These are phyloP conservation scores for Colletotrichum godetiae DNA, from an alignment of 2,329 filamentous ascomycete genomes.

Conservation along the genomic window DNA sequence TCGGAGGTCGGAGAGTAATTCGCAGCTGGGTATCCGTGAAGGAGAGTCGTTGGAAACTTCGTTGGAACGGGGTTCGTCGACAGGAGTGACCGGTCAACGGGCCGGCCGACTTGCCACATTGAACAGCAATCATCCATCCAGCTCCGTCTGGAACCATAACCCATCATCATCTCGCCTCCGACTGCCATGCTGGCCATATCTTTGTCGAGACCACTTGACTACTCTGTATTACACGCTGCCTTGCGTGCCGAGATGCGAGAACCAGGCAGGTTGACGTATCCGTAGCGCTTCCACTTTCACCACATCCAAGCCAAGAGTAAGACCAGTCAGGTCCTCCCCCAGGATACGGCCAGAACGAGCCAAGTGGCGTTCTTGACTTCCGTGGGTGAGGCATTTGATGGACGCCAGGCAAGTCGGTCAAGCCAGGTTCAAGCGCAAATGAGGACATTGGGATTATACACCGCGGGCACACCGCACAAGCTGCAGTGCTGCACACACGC, in stretches of 20 bases:
- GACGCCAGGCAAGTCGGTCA: neutral
- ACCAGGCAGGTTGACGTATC: neutral
- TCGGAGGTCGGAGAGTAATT: neutral
- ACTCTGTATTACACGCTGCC: neutral
- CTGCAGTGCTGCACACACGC: too few relatives aligned
- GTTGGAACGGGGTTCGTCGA: neutral
- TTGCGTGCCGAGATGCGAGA: slow-evolving; percentile 22
- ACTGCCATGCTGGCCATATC: slow-evolving; percentile 22
- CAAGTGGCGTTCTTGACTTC: slow-evolving; percentile 10
- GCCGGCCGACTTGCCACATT: slow-evolving; percentile 8
- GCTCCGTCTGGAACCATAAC: neutral
- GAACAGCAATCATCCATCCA: slow-evolving; percentile 16
- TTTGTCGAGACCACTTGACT: neutral
- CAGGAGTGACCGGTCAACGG: slow-evolving; percentile 1
- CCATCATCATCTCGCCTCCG: slow-evolving; percentile 32
- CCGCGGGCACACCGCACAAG: neutral
- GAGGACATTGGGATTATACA: neutral
- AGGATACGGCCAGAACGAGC: slow-evolving; percentile 5
- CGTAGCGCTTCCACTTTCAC: neutral
- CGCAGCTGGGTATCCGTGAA: neutral
- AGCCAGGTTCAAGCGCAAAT: neutral
- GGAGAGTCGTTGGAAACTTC: neutral
- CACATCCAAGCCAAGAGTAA: neutral
- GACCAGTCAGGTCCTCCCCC: neutral
- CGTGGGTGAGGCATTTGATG: neutral